These are phyloP conservation scores for Trichoderma sp. DNA, from an alignment of 2,329 filamentous ascomycete genomes.

Conservation along the genomic window DNA sequence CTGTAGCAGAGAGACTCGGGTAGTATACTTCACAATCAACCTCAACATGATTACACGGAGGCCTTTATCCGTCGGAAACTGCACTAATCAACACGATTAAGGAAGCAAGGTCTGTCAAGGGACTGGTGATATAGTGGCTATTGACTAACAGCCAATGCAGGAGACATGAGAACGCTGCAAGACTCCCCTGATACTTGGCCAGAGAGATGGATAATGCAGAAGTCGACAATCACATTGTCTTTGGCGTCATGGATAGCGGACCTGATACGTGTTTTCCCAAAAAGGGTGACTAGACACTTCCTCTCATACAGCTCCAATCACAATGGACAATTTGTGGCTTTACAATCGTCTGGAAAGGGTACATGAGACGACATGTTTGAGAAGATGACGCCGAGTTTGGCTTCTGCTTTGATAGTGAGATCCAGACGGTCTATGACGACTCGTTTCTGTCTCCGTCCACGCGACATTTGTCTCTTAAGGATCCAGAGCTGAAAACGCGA, in stretches of 20 bases:
- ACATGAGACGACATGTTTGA: background rate
- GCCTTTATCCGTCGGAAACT: constrained; percentile 32
- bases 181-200: constrained; percentile 36
- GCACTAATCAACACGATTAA: constrained; percentile 22
- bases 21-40: constrained; percentile 30
- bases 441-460: no score
- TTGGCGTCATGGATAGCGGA: constrained; percentile 38
- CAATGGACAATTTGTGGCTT: constrained; percentile 22
- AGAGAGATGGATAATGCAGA: constrained; percentile 16
- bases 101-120: constrained; percentile 27
- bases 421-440: background rate
- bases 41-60: constrained; percentile 34
- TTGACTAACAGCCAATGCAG: constrained; percentile 37
- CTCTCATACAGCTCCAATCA: constrained; percentile 35
- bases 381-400: background rate
- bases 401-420: background rate
- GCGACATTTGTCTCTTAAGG: no score
- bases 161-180: constrained; percentile 35
- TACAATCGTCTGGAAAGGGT: background rate
- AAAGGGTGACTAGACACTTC: constrained; percentile 33
- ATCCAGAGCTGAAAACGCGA: no score
- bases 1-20: constrained; percentile 19
- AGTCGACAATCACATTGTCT: constrained; percentile 24
- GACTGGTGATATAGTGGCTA: constrained; percentile 36
- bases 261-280: constrained; percentile 24